These are phyloP conservation scores for Coemansia sp. DNA, from an alignment of 192 early-diverging fungal genomes.

Conservation along the genomic window DNA sequence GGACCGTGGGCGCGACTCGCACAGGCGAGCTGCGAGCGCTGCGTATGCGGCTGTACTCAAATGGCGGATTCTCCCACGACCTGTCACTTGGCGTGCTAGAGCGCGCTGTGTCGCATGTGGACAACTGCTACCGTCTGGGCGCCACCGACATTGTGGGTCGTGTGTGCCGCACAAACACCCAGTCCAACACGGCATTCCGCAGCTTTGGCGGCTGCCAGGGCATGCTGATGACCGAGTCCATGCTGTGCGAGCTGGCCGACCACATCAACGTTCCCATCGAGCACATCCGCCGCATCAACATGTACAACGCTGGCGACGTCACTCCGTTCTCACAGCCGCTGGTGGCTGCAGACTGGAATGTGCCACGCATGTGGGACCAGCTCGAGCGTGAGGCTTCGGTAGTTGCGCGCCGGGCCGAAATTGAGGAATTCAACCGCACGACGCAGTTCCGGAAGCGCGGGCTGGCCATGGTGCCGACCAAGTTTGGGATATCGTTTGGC, in stretches of 20 bases:
- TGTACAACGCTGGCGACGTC: constrained; percentile 67
- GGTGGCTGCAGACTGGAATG: constrained; percentile 63
- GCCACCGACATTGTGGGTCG: constrained; percentile 65
- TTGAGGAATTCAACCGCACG: constrained; percentile 68
- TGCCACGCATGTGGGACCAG: constrained; percentile 70
- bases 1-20: constrained; percentile 70
- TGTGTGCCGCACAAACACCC: constrained; percentile 78
- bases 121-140: constrained; percentile 80
- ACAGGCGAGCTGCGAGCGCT: constrained; percentile 68
- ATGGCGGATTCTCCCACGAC: constrained; percentile 69
- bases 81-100: constrained; percentile 70
- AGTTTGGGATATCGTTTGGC: constrained; percentile 80
- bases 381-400: constrained; percentile 59
- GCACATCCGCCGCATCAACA: constrained; percentile 64
- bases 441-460: constrained; percentile 81
- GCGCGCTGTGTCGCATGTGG: constrained; percentile 69
- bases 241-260: constrained; percentile 77
- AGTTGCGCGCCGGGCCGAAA: constrained; percentile 53
- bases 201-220: constrained; percentile 86
- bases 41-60: constrained; percentile 60
- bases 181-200: constrained; percentile 86
- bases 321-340: constrained; percentile 73
- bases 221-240: constrained; percentile 77
- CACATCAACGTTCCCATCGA: constrained; percentile 63
- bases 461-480: constrained; percentile 75